Conservation (phyloP, 2,329 filamentous ascomycete genomes). For the Colletotrichum ledebouriae region DNA sequence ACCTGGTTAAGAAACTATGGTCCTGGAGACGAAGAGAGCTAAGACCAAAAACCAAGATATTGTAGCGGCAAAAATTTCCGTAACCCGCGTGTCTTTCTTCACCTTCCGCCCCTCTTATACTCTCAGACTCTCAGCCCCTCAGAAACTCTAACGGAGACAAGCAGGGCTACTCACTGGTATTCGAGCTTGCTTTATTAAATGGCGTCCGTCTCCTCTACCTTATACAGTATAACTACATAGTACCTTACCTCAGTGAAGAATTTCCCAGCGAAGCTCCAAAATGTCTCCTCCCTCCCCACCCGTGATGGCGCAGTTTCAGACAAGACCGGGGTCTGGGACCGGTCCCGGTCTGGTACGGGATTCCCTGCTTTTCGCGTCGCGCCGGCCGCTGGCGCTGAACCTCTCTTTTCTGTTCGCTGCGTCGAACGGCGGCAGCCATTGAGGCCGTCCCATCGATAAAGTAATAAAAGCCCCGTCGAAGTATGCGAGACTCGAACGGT, state of each 20-base stretch:
- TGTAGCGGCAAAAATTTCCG: conserved; percentile 7
- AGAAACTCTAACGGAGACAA: not conserved
- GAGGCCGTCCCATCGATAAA: no score
- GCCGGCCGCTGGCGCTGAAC: conserved; percentile 1
- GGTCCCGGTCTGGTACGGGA: conserved; percentile 15
- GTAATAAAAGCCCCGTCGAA: no score
- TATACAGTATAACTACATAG: no score
- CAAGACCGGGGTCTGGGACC: conserved; percentile 28
- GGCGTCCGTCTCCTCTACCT: conserved; percentile 3
- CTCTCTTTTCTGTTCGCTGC: no score
- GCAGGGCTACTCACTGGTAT: not conserved
- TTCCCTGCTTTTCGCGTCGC: conserved; percentile 22
- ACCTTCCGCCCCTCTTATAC: not conserved
- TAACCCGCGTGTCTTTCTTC: not conserved
- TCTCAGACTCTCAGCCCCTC: not conserved
- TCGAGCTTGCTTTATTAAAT: not conserved
- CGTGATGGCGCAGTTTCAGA: conserved; percentile 41
- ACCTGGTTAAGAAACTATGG: not conserved
- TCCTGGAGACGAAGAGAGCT: no score
- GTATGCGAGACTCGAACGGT: not conserved
- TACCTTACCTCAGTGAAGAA: conserved; percentile 15
- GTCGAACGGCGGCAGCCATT: no score
- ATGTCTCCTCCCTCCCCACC: conserved; percentile 18
- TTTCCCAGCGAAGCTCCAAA: not conserved
- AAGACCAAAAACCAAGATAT: not conserved